Evolutionary conservation across 768 basidiomycete genomes (phyloP), one percentile per base, ranked within the genome.

Genomic region (Rubroboletus satanas): DNA sequence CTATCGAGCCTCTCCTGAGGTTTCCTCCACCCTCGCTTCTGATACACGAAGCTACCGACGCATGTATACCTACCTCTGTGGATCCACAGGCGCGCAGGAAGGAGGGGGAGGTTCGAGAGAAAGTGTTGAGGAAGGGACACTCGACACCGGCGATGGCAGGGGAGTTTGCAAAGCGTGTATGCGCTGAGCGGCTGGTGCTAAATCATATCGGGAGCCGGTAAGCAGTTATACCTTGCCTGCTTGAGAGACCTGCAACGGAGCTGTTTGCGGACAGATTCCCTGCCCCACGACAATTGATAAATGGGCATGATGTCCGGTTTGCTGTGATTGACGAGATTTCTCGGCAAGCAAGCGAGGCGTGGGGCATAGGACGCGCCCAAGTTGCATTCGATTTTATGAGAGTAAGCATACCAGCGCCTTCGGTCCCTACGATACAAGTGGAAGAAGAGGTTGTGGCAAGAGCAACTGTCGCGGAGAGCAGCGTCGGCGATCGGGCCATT

Each of bases 31-130:
- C 80, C 23, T 81, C 84, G 29, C 75, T 93, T n/a, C 77, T 93
- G 18, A 75, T 93, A n/a, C 93, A 94, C 68, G 92, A 94, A 71
- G 83, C 86, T 1, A 92, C 89, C 2, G 90, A 93, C 63, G 83
- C 86, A 0, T 79, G 78, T 59, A 81, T 94, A 36, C 84, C 87
- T 0, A 64, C 55, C 2, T 62, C 74, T 45, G 77, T 87, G 51
- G 84, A 85, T 66, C 71, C 74, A 9, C 74, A 71, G 33, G 71
- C 79, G 31, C 77, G 66, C 50, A 75, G 78, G 50, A 73, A 73
- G 28, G 72, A 67, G 3, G 71, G 73, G 46, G 74, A 70, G 51
- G 73, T 83, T 35, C 56, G 69, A 57, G 68, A 76, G 54, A 85
- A 80, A 55, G 79, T 83, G 0, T 71, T 83, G n/a, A 73, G 75